A percentile compares a stretch with the other conserved stretches of the same genome.
These are phyloP conservation scores for Scopulariopsis brevicaulis DNA, from an alignment of 2,329 filamentous ascomycete species.

Conservation along the genomic window DNA sequence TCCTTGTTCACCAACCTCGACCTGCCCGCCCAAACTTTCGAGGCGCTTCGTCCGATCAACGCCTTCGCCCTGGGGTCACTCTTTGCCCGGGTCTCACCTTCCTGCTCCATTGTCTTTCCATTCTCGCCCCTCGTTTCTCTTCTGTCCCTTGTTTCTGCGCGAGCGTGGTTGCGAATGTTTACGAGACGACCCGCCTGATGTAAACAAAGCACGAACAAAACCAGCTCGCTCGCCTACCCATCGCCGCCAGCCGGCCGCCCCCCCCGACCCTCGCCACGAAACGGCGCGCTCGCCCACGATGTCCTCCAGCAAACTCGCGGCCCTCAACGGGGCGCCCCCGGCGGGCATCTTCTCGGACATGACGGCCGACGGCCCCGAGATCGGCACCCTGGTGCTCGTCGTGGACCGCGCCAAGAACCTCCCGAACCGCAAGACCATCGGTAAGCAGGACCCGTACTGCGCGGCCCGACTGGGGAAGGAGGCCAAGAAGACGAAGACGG, in stretches of 20 bases:
- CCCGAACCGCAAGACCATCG: conserved; percentile 92
- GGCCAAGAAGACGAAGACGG: conserved; percentile 92
- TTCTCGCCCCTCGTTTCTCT: not conserved
- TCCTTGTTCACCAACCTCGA: not conserved
- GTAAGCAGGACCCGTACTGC: conserved; percentile 97
- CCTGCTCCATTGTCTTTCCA: not conserved
- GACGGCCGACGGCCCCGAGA: conserved; percentile 82
- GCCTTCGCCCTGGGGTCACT: not conserved
- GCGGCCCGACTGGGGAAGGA: conserved; percentile 90
- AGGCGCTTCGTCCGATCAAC: not conserved
- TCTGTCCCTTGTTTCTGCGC: not conserved
- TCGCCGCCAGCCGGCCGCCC: not conserved
- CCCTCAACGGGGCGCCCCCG: conserved; percentile 43
- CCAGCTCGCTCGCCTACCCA: not conserved
- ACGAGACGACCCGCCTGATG: conserved; percentile 1
- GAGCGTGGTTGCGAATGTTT: not conserved
- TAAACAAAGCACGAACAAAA: conserved; percentile 2
- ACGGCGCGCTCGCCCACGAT: not conserved
- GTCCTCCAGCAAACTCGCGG: not conserved
- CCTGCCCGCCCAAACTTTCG: not conserved
- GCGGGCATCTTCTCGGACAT: conserved; percentile 92
- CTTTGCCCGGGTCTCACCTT: conserved; percentile 1
- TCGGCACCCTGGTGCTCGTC: conserved; percentile 85
- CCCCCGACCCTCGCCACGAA: not conserved
- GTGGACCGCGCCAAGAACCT: conserved; percentile 95